Percentiles rank a stretch among this genome's conserved stretches.
phyloP scores from a whole-genome alignment of 2,329 filamentous ascomycete species.

The Thelonectria discophora region DNA sequence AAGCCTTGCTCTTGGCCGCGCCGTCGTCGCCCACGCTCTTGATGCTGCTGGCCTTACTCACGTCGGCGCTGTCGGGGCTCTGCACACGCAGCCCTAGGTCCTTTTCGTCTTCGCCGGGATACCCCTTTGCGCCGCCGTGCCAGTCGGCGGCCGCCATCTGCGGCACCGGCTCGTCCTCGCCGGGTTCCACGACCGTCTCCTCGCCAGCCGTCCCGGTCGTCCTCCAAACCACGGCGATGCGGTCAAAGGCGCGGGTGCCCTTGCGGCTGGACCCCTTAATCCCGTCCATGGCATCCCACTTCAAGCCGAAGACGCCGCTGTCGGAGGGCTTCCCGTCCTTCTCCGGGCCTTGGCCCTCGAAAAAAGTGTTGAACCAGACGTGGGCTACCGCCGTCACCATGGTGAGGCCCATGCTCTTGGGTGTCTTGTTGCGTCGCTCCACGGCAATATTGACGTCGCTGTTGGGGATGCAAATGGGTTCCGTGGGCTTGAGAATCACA shows the following conservation, averaged over 20 bases:
- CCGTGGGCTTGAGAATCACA: conserved; percentile 79
- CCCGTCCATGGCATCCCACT: conserved; percentile 82
- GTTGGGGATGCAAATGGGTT: conserved; percentile 75
- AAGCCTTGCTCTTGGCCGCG: conserved; percentile 23
- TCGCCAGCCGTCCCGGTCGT: conserved; percentile 45
- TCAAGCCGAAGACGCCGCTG: conserved; percentile 69
- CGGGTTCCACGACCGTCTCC: conserved; percentile 68
- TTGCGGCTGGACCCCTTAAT: conserved; percentile 90
- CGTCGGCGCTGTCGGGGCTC: conserved; percentile 69
- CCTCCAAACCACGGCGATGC: conserved; percentile 86
- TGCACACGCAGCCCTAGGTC: conserved; percentile 74
- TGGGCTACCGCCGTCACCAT: conserved; percentile 95
- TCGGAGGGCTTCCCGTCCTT: conserved; percentile 70
- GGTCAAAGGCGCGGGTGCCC: conserved; percentile 83
- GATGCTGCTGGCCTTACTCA: conserved; percentile 79
- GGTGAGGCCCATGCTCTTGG: conserved; percentile 79
- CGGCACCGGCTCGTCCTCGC: conserved; percentile 71
- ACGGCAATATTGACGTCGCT: conserved; percentile 92
- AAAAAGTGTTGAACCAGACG: conserved; percentile 96
- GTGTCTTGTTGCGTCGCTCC: conserved; percentile 83
- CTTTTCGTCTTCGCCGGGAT: conserved; percentile 57
- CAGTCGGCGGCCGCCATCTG: conserved; percentile 79
- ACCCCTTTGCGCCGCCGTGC: conserved; percentile 65
- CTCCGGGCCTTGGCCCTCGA: conserved; percentile 83
- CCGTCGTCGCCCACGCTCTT: conserved; percentile 48